Evolutionary conservation across 495 filamentous ascomycete genomes (phyloP), one percentile per base, ranked within the genome.

Genomic region (Aspergillus avenaceus): DNA sequence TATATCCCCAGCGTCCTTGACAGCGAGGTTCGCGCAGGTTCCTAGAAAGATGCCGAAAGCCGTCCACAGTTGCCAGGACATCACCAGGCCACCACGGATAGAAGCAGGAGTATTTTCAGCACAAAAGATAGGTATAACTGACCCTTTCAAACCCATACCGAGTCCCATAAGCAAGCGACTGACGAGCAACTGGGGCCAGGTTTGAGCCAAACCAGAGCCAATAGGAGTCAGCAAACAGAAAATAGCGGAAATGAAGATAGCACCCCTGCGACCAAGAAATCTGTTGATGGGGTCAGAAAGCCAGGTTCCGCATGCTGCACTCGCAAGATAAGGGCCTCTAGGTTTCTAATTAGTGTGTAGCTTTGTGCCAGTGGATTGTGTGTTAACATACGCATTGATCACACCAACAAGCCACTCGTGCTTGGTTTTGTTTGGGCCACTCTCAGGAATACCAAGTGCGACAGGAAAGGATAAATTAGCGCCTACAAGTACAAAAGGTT

Each of bases 41-140:
- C 88, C 88, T 6, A 88, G 67, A 55, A 89, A 80, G 56, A 90
- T 89, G 31, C 87, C 87, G 51, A 91, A 91, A 2, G 87, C 88
- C 7, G 86, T 90, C 87, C 87, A 86, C 19, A 61, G 22, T 36
- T 95, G 88, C 88, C 87, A 92, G 13, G 72, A 79, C 88, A 95
- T 92, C 29, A 88, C 85, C n/a, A 95, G 66, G 7, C 80, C 86
- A 40, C 89, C 89, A 55, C 89, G 78, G 45, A 95, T 85, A 18
- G 71, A 62, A 13, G 89, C 83, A 0, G 89, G 89, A 9, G 78
- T 73, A 62, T 85, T 90, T 58, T 95, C 89, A 3, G 87, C 88
- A 3, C 86, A 82, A 57, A 80, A 91, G 22, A 95, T 80, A 7
- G 88, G 86, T 13, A 90, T 83, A 18, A 69, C 75, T 23, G 63